Percentiles rank a stretch among this genome's conserved stretches.
These are phyloP conservation scores for Patellaria atrata DNA, from an alignment of 495 filamentous ascomycete genomes.

Conservation along the genomic window DNA sequence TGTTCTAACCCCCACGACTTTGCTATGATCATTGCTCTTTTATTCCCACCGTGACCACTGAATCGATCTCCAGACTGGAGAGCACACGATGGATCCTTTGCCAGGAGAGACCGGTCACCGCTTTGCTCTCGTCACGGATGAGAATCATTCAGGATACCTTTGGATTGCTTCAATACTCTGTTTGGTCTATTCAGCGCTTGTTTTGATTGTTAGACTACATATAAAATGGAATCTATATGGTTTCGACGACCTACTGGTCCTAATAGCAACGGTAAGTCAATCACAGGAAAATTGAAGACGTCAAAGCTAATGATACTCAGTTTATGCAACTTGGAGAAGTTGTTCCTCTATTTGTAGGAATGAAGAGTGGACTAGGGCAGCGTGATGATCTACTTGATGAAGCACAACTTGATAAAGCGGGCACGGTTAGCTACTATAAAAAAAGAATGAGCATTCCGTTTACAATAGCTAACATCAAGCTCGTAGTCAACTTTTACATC, in stretches of 20 bases:
- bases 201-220: constrained; percentile 5
- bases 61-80: no score
- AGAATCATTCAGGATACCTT: constrained; percentile 5
- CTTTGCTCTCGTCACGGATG: constrained; percentile 6
- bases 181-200: constrained; percentile 4
- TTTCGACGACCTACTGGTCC: constrained; percentile 3
- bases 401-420: constrained; percentile 2
- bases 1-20: no score
- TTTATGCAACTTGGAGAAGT: constrained; percentile 6
- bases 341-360: constrained; percentile 4
- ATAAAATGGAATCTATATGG: constrained; percentile 13
- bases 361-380: constrained; percentile 10
- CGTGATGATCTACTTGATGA: constrained; percentile 5
- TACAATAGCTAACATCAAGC: neutral
- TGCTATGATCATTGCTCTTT: no score
- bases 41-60: no score
- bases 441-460: neutral
- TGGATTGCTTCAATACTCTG: constrained; percentile 11
- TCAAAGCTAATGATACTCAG: constrained; percentile 1
- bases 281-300: no score
- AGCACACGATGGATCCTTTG: no score
- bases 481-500: constrained; percentile 7
- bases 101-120: no score
- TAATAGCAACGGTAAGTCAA: constrained; percentile 8
- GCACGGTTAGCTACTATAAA: constrained; percentile 4